Conservation (phyloP, 2,329 filamentous ascomycete genomes). For the Alternaria sp. region DNA sequence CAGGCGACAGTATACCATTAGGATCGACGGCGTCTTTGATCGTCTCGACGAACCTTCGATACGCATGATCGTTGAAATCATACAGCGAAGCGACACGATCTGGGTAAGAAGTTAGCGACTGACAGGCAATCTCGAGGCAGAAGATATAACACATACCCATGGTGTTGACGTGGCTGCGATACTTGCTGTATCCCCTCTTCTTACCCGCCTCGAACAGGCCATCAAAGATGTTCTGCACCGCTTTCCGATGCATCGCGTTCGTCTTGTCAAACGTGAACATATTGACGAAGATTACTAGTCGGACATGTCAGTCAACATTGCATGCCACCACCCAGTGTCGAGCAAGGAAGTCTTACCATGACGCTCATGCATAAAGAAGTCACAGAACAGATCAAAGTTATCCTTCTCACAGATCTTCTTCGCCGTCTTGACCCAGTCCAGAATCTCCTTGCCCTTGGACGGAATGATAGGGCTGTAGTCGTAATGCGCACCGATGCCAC, state of each 20-base stretch:
- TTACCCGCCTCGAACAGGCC: constrained; percentile 35
- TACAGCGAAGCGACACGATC: constrained; percentile 40
- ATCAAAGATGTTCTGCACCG: constrained; percentile 41
- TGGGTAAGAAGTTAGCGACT: constrained; percentile 8
- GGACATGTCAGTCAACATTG: no score
- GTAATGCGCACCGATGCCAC: constrained; percentile 40
- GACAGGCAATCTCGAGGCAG: no score
- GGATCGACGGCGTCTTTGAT: constrained; percentile 44
- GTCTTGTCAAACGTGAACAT: constrained; percentile 59
- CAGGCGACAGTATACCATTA: constrained; percentile 40
- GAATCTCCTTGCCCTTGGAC: constrained; percentile 46
- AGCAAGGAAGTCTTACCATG: no score
- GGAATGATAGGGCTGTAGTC: constrained; percentile 44
- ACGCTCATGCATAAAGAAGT: constrained; percentile 58
- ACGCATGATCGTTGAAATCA: constrained; percentile 42
- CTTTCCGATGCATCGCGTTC: constrained; percentile 46
- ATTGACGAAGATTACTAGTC: constrained; percentile 55
- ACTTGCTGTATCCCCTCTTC: constrained; percentile 41
- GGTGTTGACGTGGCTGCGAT: constrained; percentile 38
- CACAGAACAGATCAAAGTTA: constrained; percentile 54
- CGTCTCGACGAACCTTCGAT: constrained; percentile 39
- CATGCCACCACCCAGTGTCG: no score
- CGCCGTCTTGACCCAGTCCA: constrained; percentile 52
- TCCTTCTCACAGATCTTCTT: constrained; percentile 53
- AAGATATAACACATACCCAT: constrained; percentile 29